Evolutionary conservation across 2,329 filamentous ascomycete genomes (phyloP).

Genomic region (Berkeleyomyces basicola): DNA sequence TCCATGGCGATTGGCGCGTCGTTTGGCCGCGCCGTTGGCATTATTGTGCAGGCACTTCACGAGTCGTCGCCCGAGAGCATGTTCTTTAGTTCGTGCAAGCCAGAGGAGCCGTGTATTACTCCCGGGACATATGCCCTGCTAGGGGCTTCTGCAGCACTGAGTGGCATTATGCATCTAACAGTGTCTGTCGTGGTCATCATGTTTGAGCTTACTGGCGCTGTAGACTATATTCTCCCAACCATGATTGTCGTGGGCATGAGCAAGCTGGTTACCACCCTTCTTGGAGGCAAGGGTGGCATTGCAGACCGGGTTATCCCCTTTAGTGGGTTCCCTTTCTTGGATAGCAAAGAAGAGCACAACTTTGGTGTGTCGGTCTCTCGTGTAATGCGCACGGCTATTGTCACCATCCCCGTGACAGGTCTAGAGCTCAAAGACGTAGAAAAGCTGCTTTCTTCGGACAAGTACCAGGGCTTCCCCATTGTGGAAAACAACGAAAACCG

Average conservation of each 20-base stretch:
- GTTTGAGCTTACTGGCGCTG: slow-evolving; percentile 94
- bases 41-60: slow-evolving; percentile 77
- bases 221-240: slow-evolving; percentile 91
- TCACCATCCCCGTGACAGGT: slow-evolving; percentile 57
- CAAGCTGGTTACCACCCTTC: slow-evolving; percentile 78
- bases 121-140: slow-evolving; percentile 94
- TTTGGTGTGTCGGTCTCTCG: slow-evolving; percentile 88
- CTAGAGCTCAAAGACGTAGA: slow-evolving; percentile 65
- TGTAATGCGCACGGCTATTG: slow-evolving; percentile 67
- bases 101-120: slow-evolving; percentile 89
- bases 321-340: slow-evolving; percentile 89
- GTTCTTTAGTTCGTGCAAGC: slow-evolving; percentile 79
- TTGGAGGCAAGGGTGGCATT: slow-evolving; percentile 79
- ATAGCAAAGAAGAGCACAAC: slow-evolving; percentile 94
- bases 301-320: slow-evolving; percentile 99
- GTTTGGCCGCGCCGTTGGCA: slow-evolving; percentile 86
- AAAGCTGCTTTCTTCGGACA: slow-evolving; percentile 55
- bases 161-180: slow-evolving; percentile 96
- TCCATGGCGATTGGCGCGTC: slow-evolving; percentile 95
- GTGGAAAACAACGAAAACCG: slow-evolving; percentile 57
- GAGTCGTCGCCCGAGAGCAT: slow-evolving; percentile 65
- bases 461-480: slow-evolving; percentile 85
- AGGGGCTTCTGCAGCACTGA: slow-evolving; percentile 77
- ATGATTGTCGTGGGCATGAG: slow-evolving; percentile 99
- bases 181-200: slow-evolving; percentile 97